These are phyloP conservation scores for Teunomyces gatunensis DNA, from an alignment of 805 yeast genomes.

Conservation along the genomic window DNA sequence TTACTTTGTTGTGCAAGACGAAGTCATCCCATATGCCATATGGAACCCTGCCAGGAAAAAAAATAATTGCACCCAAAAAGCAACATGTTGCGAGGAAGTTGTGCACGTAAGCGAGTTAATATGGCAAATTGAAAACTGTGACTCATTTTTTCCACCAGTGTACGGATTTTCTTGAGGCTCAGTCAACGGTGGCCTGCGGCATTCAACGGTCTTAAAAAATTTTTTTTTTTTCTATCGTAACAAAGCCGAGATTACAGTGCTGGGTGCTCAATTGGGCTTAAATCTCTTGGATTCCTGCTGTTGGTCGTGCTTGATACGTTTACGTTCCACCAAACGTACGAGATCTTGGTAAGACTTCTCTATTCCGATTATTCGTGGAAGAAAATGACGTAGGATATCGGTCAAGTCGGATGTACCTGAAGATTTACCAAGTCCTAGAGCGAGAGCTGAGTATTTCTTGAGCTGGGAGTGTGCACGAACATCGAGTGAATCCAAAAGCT, in stretches of 20 bases:
- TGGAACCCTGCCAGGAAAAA: not conserved
- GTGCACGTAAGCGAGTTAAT: not conserved
- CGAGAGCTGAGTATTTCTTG: not conserved
- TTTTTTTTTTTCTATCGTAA: not conserved
- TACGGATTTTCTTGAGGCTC: not conserved
- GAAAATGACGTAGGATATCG: not conserved
- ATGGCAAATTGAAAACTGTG: not conserved
- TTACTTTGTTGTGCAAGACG: not conserved
- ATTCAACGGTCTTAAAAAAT: not conserved
- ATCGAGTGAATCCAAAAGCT: not conserved
- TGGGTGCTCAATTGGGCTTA: not conserved
- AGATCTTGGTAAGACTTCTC: not conserved
- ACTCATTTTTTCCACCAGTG: not conserved
- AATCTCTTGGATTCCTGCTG: not conserved
- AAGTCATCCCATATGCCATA: slow-evolving; percentile 3
- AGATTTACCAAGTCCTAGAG: not conserved
- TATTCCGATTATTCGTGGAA: not conserved
- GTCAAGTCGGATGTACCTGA: not conserved
- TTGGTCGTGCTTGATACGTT: not conserved
- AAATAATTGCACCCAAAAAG: slow-evolving; percentile 4
- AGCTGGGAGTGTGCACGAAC: not conserved
- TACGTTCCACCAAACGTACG: not conserved
- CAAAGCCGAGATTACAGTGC: not conserved
- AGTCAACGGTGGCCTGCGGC: not conserved
- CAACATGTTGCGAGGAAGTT: slow-evolving; percentile 1